Evolutionary conservation across 345 rosid species (phyloP).

Genomic region (Viola odorata): DNA sequence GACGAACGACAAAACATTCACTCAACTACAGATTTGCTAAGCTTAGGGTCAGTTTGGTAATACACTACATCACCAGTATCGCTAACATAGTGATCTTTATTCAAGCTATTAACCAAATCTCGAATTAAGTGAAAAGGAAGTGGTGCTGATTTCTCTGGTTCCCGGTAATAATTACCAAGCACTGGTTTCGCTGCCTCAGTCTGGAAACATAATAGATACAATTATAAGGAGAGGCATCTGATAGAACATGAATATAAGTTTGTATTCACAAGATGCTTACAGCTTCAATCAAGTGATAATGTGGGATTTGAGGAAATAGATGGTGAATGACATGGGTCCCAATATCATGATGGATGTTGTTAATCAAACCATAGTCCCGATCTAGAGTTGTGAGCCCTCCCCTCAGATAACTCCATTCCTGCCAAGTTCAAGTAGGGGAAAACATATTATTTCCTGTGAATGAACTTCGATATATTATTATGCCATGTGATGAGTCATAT

Average conservation of each 20-base stretch:
- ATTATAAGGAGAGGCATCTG: neutral
- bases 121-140: conserved; percentile 59
- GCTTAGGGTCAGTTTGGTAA: conserved; percentile 54
- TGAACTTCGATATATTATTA: no score
- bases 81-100: conserved; percentile 68
- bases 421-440: conserved; percentile 1
- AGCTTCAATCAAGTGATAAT: conserved; percentile 72
- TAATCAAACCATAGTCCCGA: conserved; percentile 71
- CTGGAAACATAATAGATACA: conserved; percentile 23
- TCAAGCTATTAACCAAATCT: conserved; percentile 44
- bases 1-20: neutral
- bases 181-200: conserved; percentile 63
- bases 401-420: conserved; percentile 83
- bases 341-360: conserved; percentile 74
- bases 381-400: conserved; percentile 88
- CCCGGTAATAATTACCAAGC: conserved; percentile 74
- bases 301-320: conserved; percentile 91
- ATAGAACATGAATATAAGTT: no score
- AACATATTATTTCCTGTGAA: no score
- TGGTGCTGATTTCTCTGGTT: conserved; percentile 60
- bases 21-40: conserved; percentile 5
- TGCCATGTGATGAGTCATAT: no score
- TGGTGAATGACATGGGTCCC: conserved; percentile 92
- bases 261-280: conserved; percentile 29
- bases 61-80: conserved; percentile 68